A percentile compares a stretch with the other conserved stretches of the same genome.
phyloP scores from a whole-genome alignment of 495 filamentous ascomycete species.

The Cercophora sp. region DNA sequence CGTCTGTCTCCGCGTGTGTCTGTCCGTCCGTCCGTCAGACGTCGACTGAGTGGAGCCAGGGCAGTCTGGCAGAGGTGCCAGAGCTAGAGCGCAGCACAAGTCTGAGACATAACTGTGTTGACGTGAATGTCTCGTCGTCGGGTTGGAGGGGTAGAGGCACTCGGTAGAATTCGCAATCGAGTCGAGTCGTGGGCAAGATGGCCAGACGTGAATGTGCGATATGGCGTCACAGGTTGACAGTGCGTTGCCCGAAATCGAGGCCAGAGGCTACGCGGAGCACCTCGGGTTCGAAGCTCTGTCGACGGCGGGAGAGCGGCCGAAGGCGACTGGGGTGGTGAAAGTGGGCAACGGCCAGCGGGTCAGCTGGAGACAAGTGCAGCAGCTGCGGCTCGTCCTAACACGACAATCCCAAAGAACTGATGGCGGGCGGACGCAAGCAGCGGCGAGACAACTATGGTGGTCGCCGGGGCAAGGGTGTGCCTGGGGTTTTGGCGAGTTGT shows the following conservation, averaged over 20 bases:
- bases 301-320: background rate
- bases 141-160: background rate
- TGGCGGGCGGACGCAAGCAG: background rate
- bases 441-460: constrained; percentile 5
- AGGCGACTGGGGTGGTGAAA: background rate
- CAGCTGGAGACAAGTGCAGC: constrained; percentile 7
- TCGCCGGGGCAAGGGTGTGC: constrained; percentile 21
- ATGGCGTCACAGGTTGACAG: background rate
- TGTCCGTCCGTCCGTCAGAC: constrained; percentile 11
- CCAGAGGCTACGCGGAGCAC: too few species aligned
- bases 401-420: constrained; percentile 14
- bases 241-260: background rate
- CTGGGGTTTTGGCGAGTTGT: constrained; percentile 15
- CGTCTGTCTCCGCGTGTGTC: too few species aligned
- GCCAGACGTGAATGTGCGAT: background rate
- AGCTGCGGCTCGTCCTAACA: background rate
- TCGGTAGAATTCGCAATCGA: background rate
- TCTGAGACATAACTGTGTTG: constrained; percentile 47
- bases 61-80: constrained; percentile 44
- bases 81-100: constrained; percentile 43
- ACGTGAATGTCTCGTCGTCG: constrained; percentile 35
- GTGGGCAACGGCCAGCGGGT: constrained; percentile 5
- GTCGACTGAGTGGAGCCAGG: constrained; percentile 17
- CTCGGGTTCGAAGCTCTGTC: too few species aligned
- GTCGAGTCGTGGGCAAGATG: background rate